Evolutionary conservation across 768 basidiomycete genomes (phyloP).

Genomic region (Amanita inopinata): DNA sequence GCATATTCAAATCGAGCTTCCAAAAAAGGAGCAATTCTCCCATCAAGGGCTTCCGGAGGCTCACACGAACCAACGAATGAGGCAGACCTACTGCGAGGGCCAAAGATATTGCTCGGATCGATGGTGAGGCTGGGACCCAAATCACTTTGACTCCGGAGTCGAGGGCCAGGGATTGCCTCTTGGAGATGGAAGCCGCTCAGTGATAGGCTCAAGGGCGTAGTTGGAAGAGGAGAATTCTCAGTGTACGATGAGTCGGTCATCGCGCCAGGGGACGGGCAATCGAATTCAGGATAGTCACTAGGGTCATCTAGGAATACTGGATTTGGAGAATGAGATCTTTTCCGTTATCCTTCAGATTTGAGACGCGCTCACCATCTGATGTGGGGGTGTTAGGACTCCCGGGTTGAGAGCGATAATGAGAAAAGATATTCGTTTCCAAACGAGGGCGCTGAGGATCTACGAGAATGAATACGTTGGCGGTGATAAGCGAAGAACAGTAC

Average conservation of each 20-base stretch:
- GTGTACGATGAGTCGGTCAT: constrained; percentile 4
- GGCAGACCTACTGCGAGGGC: neutral
- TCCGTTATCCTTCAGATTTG: neutral
- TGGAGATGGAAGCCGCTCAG: constrained; percentile 1
- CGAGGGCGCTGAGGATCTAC: neutral
- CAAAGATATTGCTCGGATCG: neutral
- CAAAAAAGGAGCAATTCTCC: neutral
- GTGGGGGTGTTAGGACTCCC: constrained; percentile 2
- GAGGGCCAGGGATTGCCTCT: neutral
- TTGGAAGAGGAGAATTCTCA: constrained; percentile 1
- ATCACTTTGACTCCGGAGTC: constrained; percentile 1
- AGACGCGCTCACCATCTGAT: constrained; percentile 1
- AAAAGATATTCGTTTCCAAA: too few species aligned
- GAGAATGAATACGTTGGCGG: neutral
- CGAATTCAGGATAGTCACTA: neutral
- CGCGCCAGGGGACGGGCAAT: constrained; percentile 7
- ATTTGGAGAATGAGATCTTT: neutral
- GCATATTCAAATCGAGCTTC: neutral
- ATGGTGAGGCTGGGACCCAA: neutral
- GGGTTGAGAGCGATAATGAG: constrained; percentile 1
- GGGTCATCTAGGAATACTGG: constrained; percentile 1
- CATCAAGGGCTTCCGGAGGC: neutral
- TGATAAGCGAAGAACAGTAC: neutral
- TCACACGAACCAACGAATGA: constrained; percentile 6
- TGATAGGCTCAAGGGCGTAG: constrained; percentile 2